phyloP scores from a whole-genome alignment of 2,329 filamentous ascomycete genomes.

The Aspergillus quadrilineatus region DNA sequence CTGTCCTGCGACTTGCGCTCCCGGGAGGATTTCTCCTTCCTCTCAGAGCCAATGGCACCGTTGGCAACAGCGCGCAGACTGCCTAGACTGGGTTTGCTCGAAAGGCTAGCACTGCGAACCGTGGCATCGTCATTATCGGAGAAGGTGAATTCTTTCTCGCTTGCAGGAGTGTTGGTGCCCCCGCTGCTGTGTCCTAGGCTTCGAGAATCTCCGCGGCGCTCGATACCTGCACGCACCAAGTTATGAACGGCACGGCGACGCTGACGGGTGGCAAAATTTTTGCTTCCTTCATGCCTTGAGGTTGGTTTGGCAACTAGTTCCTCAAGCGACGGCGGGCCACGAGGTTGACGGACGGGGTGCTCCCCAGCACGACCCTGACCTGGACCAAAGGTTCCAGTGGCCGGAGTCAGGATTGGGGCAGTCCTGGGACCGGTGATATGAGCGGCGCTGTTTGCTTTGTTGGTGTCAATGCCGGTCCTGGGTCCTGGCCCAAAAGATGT shows the following conservation, averaged over 20 bases:
- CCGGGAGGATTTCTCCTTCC: conserved; percentile 66
- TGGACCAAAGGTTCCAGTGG: conserved; percentile 84
- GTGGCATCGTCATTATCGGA: conserved; percentile 73
- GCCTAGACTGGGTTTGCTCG: conserved; percentile 69
- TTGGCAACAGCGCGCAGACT: conserved; percentile 76
- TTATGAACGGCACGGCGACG: conserved; percentile 90
- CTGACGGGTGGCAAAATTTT: conserved; percentile 94
- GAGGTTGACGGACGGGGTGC: conserved; percentile 89
- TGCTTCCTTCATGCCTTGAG: conserved; percentile 87
- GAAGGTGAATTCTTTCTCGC: conserved; percentile 71
- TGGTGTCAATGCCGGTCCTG: conserved; percentile 46
- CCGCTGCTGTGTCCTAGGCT: conserved; percentile 63
- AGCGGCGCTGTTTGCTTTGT: conserved; percentile 51
- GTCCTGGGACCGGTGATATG: conserved; percentile 70
- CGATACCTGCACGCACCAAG: conserved; percentile 83
- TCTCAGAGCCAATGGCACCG: conserved; percentile 83
- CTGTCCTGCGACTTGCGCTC: conserved; percentile 56
- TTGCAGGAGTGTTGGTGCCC: conserved; percentile 85
- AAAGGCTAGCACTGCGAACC: conserved; percentile 76
- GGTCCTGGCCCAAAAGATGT: conserved; percentile 65
- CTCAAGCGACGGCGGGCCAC: conserved; percentile 85
- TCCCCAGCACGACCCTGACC: conserved; percentile 91
- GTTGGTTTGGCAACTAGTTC: conserved; percentile 89
- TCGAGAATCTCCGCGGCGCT: conserved; percentile 71
- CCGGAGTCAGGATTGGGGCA: conserved; percentile 74